Conservation (phyloP, 306 rosid species). For the Rosa persica region DNA sequence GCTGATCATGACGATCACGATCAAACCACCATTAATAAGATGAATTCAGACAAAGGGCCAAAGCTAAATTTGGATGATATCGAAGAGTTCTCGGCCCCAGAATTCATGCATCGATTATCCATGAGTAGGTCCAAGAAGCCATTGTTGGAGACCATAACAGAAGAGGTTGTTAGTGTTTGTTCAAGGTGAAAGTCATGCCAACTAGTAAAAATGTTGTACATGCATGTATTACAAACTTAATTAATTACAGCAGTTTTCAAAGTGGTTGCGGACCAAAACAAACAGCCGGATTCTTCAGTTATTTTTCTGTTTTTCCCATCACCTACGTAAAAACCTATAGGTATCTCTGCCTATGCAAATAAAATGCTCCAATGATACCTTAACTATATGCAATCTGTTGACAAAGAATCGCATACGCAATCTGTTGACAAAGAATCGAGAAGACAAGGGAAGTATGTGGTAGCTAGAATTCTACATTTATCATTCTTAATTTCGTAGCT, state of each 20-base stretch:
- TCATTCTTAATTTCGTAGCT: no score
- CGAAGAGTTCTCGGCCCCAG: conserved; percentile 57
- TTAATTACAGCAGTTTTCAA: not conserved
- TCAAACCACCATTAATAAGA: not conserved
- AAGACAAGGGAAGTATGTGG: no score
- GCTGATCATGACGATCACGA: not conserved
- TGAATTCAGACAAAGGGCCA: not conserved
- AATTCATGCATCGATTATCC: conserved; percentile 58
- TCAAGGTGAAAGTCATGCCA: conserved; percentile 24
- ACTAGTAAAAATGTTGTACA: not conserved
- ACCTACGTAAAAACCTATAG: not conserved
- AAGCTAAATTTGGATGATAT: conserved; percentile 57
- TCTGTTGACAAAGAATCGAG: no score
- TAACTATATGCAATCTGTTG: no score
- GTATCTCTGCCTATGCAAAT: no score
- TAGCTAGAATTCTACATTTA: no score
- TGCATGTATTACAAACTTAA: not conserved
- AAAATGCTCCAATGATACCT: no score
- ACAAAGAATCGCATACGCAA: no score
- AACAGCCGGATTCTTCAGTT: no score
- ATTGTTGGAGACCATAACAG: conserved; percentile 72
- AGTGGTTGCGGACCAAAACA: no score
- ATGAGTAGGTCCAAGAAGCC: conserved; percentile 81
- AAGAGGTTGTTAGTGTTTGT: conserved; percentile 46
- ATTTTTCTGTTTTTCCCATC: not conserved